Conservation (phyloP, 2,329 filamentous ascomycete species). For the Alternaria arbusti region DNA sequence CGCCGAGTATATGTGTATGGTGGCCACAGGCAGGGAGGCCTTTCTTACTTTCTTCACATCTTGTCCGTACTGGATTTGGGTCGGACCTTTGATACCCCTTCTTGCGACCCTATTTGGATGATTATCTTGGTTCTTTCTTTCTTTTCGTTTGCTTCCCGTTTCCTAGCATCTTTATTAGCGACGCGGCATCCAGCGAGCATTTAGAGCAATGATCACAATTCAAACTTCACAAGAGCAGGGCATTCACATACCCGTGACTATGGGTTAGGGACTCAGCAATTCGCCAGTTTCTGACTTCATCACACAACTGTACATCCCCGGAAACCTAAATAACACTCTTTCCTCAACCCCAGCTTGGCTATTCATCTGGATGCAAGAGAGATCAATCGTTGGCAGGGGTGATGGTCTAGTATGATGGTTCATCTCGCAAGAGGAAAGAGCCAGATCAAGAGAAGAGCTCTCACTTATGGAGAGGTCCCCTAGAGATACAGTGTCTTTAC, state of each 20-base stretch:
- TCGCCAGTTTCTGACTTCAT: neutral
- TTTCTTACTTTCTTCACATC: neutral
- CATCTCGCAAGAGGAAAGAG: neutral
- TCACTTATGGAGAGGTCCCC: too few species aligned
- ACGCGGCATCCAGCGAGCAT: neutral
- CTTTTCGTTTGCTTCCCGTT: neutral
- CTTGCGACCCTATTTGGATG: conserved; percentile 6
- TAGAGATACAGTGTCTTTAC: too few species aligned
- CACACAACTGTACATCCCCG: too few species aligned
- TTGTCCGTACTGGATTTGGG: conserved; percentile 18
- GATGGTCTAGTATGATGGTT: neutral
- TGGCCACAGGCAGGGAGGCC: neutral
- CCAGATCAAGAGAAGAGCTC: too few species aligned
- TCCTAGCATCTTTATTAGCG: neutral
- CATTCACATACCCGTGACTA: neutral
- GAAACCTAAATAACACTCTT: too few species aligned
- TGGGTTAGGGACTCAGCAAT: neutral
- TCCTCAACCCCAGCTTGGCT: neutral
- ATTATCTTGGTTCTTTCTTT: neutral
- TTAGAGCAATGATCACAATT: neutral
- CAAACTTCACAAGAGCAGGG: neutral
- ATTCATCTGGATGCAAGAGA: neutral
- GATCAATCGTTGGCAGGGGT: too few species aligned
- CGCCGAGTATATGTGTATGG: neutral
- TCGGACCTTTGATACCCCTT: conserved; percentile 43